Percentiles rank a stretch among this genome's conserved stretches.
Conservation (phyloP, 2,329 filamentous ascomycete species). For the Apiospora aurea region DNA sequence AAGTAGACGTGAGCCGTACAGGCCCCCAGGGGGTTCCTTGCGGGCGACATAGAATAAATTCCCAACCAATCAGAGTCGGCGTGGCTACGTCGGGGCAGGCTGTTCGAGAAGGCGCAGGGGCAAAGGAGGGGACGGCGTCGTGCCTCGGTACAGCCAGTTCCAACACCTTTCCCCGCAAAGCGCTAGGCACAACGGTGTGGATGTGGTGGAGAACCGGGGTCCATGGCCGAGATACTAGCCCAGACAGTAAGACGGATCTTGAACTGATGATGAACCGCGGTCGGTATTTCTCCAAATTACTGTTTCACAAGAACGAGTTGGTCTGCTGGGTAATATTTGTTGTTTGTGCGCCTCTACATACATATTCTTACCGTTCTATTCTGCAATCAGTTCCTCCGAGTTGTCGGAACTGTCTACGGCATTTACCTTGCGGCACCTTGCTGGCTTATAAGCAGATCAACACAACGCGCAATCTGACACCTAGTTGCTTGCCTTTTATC, state of each 20-base stretch:
- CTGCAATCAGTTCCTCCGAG: not conserved
- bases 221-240: not conserved
- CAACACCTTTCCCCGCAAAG: slow-evolving; percentile 6
- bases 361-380: not conserved
- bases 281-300: not conserved
- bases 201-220: slow-evolving; percentile 12
- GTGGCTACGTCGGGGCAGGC: not conserved
- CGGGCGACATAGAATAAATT: not conserved
- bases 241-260: not conserved
- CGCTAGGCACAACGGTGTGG: not conserved
- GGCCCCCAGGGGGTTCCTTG: too few species aligned
- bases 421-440: not conserved
- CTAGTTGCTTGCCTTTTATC: not conserved
- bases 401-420: not conserved
- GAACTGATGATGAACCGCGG: not conserved
- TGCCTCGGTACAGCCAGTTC: slow-evolving; percentile 7
- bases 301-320: not conserved
- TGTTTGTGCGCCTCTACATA: not conserved
- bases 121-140: not conserved
- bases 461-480: not conserved
- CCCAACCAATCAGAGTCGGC: not conserved
- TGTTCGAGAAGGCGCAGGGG: not conserved
- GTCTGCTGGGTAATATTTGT: not conserved
- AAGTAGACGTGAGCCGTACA: not conserved
- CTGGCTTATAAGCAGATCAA: not conserved